A percentile compares a stretch with the other conserved stretches of the same genome.
Evolutionary conservation across 2,329 filamentous ascomycete genomes (phyloP).

Genomic region (Fusarium sp.): DNA sequence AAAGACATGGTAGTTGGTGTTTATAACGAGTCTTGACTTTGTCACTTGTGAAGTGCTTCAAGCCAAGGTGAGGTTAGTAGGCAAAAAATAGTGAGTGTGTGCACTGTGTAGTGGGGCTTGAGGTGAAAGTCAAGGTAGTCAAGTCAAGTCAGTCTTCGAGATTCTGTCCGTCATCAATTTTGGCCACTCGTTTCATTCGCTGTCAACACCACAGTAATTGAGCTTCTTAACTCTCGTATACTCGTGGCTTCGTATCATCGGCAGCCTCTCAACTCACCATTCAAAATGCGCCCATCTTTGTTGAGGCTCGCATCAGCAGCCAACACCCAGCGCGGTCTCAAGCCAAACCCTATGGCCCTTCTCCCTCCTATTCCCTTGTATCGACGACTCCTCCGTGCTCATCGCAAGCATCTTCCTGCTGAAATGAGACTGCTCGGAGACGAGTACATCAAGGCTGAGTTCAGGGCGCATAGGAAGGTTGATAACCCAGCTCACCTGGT

Average conservation of each 20-base stretch:
- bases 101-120: slow-evolving; percentile 47
- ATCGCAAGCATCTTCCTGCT: slow-evolving; percentile 79
- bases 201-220: neutral
- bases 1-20: slow-evolving; percentile 57
- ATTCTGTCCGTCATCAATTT: slow-evolving; percentile 28
- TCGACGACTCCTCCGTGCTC: slow-evolving; percentile 84
- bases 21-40: slow-evolving; percentile 1
- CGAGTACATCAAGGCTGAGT: slow-evolving; percentile 93
- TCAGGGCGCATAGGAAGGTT: slow-evolving; percentile 81
- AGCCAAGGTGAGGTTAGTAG: neutral
- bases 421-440: slow-evolving; percentile 88
- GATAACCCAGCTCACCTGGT: slow-evolving; percentile 95
- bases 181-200: neutral
- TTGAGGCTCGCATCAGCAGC: slow-evolving; percentile 54
- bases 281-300: slow-evolving; percentile 47
- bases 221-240: neutral
- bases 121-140: neutral
- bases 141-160: slow-evolving; percentile 29
- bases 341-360: slow-evolving; percentile 69
- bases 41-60: neutral
- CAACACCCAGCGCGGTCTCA: slow-evolving; percentile 49
- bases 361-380: slow-evolving; percentile 92
- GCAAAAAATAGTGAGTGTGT: slow-evolving; percentile 41
- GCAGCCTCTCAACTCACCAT: neutral
- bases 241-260: neutral